phyloP scores from a whole-genome alignment of 805 yeast species.

The Metschnikowia corniflorae region DNA sequence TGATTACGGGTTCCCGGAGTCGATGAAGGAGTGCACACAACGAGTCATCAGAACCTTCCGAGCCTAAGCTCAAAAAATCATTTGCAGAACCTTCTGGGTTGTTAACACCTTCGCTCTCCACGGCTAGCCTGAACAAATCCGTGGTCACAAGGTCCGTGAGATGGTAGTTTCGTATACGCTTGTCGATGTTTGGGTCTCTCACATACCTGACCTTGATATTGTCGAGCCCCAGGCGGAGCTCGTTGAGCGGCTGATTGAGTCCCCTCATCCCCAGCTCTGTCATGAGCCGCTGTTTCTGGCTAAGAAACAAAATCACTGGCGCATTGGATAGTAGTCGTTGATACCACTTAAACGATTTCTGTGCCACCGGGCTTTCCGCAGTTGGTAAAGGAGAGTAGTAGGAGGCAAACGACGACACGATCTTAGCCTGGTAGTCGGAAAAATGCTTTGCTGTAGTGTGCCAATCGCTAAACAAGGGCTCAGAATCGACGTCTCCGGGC shows the following conservation, averaged over 20 bases:
- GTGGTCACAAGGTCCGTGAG: constrained; percentile 27
- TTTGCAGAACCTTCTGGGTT: background rate
- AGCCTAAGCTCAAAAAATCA: background rate
- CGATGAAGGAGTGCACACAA: constrained; percentile 2
- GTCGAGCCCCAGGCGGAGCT: constrained; percentile 14
- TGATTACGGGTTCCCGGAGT: constrained; percentile 1
- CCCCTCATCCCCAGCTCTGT: constrained; percentile 23
- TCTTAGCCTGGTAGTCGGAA: constrained; percentile 24
- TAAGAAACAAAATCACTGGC: constrained; percentile 30
- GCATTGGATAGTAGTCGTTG: constrained; percentile 24
- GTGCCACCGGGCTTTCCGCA: constrained; percentile 12
- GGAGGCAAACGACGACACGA: constrained; percentile 26
- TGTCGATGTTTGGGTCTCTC: constrained; percentile 4
- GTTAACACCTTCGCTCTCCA: background rate
- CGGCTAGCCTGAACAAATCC: constrained; percentile 31
- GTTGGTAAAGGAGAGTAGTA: constrained; percentile 20
- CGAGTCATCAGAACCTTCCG: background rate
- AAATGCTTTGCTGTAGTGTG: constrained; percentile 16
- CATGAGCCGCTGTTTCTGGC: constrained; percentile 27
- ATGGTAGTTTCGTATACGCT: constrained; percentile 27
- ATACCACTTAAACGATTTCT: constrained; percentile 30
- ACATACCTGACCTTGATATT: constrained; percentile 10
- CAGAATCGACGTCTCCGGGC: background rate
- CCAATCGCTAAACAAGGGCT: constrained; percentile 11
- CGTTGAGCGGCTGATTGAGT: constrained; percentile 20